These are phyloP conservation scores for Cordyceps cicadae DNA, from an alignment of 2,329 filamentous ascomycete genomes.

Conservation along the genomic window DNA sequence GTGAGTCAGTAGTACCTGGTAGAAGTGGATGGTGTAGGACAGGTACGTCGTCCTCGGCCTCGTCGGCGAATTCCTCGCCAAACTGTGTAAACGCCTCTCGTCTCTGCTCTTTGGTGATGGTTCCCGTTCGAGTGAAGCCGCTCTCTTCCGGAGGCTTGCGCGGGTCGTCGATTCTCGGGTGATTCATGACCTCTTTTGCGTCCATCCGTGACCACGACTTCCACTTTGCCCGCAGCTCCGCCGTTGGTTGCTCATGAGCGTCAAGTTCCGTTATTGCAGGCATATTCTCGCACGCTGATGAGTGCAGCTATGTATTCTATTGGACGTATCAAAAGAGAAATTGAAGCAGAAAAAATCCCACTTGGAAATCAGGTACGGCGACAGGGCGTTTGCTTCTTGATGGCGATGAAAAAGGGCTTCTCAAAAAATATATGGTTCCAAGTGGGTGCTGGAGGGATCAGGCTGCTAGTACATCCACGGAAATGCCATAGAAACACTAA, in stretches of 20 bases:
- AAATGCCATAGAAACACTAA: neutral
- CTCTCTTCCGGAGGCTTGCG: slow-evolving; percentile 27
- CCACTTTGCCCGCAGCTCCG: slow-evolving; percentile 60
- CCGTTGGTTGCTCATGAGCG: slow-evolving; percentile 70
- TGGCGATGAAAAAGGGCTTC: neutral
- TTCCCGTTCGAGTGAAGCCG: slow-evolving; percentile 38
- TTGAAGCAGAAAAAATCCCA: neutral
- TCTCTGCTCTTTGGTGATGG: slow-evolving; percentile 35
- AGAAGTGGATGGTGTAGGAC: slow-evolving; percentile 59
- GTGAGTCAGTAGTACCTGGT: slow-evolving; percentile 47
- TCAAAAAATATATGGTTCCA: neutral
- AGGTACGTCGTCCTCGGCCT: slow-evolving; percentile 31
- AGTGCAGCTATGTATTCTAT: too few relatives aligned
- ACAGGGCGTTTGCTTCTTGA: neutral
- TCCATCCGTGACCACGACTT: slow-evolving; percentile 63
- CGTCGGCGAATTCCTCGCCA: slow-evolving; percentile 23
- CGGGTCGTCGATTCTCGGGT: slow-evolving; percentile 51
- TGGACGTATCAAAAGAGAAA: neutral
- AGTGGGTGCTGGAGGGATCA: neutral
- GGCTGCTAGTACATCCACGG: neutral
- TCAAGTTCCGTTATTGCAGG: slow-evolving; percentile 45
- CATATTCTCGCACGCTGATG: neutral
- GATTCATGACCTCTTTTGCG: slow-evolving; percentile 38
- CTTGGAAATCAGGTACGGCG: neutral
- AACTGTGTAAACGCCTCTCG: slow-evolving; percentile 36